A percentile compares a stretch with the other conserved stretches of the same genome.
phyloP scores from a whole-genome alignment of 163 green algal genomes.

The Trebouxiophyceae sp. region DNA sequence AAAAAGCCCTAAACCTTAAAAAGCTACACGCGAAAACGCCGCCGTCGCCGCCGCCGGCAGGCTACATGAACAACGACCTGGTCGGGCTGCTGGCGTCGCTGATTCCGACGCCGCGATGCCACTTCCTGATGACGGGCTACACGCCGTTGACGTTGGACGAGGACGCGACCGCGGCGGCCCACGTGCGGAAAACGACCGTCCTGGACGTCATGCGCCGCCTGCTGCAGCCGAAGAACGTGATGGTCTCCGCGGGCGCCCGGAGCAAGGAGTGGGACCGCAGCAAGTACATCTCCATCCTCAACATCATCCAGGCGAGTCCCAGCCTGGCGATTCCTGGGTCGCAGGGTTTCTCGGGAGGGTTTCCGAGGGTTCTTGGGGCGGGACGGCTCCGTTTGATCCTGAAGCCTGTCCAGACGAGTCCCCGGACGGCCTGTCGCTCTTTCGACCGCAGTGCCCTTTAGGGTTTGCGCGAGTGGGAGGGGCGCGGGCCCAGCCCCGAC shows the following conservation, averaged over 20 bases:
- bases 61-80: slow-evolving; percentile 99
- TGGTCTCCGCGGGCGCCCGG: slow-evolving; percentile 68
- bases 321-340: neutral
- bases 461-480: no score
- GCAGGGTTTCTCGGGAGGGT: neutral
- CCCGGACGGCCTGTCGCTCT: no score
- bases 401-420: no score
- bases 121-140: slow-evolving; percentile 96
- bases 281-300: slow-evolving; percentile 97
- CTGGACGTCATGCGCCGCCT: slow-evolving; percentile 97
- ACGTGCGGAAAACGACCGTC: slow-evolving; percentile 75
- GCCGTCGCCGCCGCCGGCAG: slow-evolving; percentile 25
- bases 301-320: slow-evolving; percentile 83
- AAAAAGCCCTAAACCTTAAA: no score
- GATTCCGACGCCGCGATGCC: slow-evolving; percentile 90
- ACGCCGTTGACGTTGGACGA: slow-evolving; percentile 82
- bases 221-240: slow-evolving; percentile 72
- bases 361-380: neutral
- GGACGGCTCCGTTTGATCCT: no score
- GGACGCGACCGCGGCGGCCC: slow-evolving; percentile 9
- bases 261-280: slow-evolving; percentile 63
- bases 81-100: slow-evolving; percentile 90
- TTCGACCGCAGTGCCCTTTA: no score
- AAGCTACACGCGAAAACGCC: no score
- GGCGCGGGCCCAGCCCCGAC: no score